These are phyloP conservation scores for Coix lacrymajobi DNA, from an alignment of 176 grass and related monocot genomes.

Conservation along the genomic window DNA sequence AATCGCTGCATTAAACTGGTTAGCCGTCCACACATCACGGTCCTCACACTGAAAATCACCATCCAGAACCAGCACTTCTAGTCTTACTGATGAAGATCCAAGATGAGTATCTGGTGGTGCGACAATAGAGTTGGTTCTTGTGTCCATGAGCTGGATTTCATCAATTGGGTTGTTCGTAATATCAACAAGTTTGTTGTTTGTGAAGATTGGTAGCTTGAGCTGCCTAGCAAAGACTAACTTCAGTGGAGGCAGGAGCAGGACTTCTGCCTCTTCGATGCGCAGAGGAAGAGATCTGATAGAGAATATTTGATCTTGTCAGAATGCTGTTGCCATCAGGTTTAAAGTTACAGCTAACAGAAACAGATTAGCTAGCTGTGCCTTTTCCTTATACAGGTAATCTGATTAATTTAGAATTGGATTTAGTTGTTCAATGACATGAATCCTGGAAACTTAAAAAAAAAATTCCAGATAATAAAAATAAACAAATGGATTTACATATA, in stretches of 20 bases:
- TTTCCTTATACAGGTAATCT: not conserved
- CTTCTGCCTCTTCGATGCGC: not conserved
- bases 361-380: not conserved
- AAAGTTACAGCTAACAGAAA: not conserved
- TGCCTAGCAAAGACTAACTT: constrained; percentile 29
- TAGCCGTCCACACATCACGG: constrained; percentile 29
- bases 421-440: not conserved
- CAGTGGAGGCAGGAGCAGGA: constrained; percentile 14
- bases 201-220: constrained; percentile 39
- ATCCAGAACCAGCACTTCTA: constrained; percentile 68
- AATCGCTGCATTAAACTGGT: constrained; percentile 39
- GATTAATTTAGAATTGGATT: not conserved
- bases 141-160: constrained; percentile 30
- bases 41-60: constrained; percentile 49
- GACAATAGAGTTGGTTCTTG: not conserved
- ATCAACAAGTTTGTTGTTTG: constrained; percentile 38
- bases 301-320: not conserved
- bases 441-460: not conserved
- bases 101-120: not conserved
- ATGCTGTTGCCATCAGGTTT: not conserved
- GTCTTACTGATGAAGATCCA: constrained; percentile 5
- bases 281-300: constrained; percentile 23
- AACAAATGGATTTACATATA: not conserved
- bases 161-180: not conserved
- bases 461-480: not conserved